Conservation (phyloP, 495 filamentous ascomycete genomes). For the Tuber calosporum region DNA sequence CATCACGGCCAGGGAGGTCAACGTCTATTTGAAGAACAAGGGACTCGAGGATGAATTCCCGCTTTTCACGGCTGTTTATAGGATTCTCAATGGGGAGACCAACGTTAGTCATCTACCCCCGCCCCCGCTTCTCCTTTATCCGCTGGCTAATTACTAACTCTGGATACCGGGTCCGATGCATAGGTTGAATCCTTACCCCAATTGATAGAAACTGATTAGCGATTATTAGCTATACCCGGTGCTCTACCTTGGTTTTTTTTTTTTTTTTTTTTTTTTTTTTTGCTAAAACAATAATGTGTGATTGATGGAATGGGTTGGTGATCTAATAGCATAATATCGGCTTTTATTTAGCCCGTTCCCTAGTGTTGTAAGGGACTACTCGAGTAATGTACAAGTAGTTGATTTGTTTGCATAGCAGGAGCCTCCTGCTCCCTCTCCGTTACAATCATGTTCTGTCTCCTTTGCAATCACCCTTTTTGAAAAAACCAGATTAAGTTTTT, state of each 20-base stretch:
- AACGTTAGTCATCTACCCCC: conserved; percentile 27
- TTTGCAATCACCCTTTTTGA: too few relatives aligned
- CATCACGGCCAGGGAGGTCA: conserved; percentile 81
- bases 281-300: background rate
- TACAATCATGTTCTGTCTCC: too few relatives aligned
- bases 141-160: conserved; percentile 18
- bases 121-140: conserved; percentile 16
- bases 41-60: conserved; percentile 78
- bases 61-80: conserved; percentile 76
- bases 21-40: conserved; percentile 71
- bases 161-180: background rate
- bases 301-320: background rate
- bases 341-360: background rate
- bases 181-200: conserved; percentile 57
- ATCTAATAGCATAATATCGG: background rate
- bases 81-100: conserved; percentile 54
- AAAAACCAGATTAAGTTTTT: too few relatives aligned
- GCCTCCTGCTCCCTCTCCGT: too few relatives aligned
- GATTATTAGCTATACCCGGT: conserved; percentile 5
- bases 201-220: conserved; percentile 44
- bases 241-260: background rate
- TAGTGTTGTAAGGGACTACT: too few relatives aligned
- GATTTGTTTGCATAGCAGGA: too few relatives aligned
- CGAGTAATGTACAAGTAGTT: too few relatives aligned
- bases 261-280: background rate